Evolutionary conservation across 129 eudicot species (phyloP).

Genomic region (Chrysanthemum lavandulifolium): DNA sequence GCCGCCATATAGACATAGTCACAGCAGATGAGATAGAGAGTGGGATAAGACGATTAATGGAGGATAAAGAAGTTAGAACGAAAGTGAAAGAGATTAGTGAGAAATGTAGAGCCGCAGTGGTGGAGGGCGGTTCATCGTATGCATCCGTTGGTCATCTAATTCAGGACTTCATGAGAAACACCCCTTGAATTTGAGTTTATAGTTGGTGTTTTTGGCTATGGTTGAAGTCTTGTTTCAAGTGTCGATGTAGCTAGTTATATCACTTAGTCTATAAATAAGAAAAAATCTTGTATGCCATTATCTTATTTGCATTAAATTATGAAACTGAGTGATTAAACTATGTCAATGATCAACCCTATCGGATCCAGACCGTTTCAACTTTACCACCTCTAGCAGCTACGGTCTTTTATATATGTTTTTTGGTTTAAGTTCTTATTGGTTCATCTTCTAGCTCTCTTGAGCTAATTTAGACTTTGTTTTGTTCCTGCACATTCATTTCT

Average conservation of each 20-base stretch:
- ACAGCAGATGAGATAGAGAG: constrained; percentile 30
- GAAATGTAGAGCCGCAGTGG: constrained; percentile 32
- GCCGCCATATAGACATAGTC: background rate
- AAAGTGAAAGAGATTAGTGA: constrained; percentile 33
- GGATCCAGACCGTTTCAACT: background rate
- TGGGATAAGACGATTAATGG: constrained; percentile 27
- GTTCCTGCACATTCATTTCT: background rate
- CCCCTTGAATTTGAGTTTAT: background rate
- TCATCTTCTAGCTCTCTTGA: background rate
- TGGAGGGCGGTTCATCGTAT: constrained; percentile 39
- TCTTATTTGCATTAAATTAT: too few relatives aligned
- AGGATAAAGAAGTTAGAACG: constrained; percentile 7
- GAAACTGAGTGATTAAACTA: too few relatives aligned
- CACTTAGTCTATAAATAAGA: too few relatives aligned
- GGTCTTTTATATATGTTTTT: background rate
- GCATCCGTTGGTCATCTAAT: constrained; percentile 15
- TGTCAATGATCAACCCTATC: too few relatives aligned
- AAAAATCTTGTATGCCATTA: too few relatives aligned
- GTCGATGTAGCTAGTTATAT: too few relatives aligned
- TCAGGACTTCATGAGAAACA: constrained; percentile 13
- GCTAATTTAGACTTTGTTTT: constrained; percentile 6
- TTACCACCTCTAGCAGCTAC: background rate
- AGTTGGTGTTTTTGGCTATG: background rate
- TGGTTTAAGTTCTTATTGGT: background rate
- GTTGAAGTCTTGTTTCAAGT: background rate